Conservation (phyloP, 2,329 filamentous ascomycete genomes). For the Pseudocercospora macadamiae region DNA sequence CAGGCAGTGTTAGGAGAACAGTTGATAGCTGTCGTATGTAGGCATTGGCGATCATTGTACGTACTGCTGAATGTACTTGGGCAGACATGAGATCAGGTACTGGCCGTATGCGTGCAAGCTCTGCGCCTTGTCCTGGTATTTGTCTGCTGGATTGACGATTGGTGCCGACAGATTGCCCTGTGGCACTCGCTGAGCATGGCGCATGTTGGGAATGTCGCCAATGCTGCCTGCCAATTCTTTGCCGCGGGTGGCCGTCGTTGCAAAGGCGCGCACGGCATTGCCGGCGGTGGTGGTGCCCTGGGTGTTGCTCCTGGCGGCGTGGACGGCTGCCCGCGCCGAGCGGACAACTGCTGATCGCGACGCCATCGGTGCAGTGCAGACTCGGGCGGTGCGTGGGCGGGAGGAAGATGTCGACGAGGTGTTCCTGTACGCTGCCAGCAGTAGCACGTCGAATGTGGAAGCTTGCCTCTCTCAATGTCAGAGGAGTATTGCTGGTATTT, state of each 20-base stretch:
- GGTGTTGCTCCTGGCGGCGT: conserved; percentile 10
- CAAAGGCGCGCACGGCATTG: conserved; percentile 45
- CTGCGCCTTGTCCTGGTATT: conserved; percentile 84
- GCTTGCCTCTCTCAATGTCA: too few species aligned
- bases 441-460: neutral
- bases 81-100: conserved; percentile 94
- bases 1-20: conserved; percentile 2
- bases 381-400: neutral
- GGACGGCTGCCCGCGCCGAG: conserved; percentile 13
- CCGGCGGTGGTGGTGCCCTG: conserved; percentile 9
- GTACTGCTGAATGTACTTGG: conserved; percentile 93
- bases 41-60: conserved; percentile 11
- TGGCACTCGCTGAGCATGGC: conserved; percentile 44
- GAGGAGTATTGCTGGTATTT: too few species aligned
- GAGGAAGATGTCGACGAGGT: neutral
- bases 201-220: conserved; percentile 51
- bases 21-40: too few species aligned
- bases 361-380: neutral
- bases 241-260: conserved; percentile 44
- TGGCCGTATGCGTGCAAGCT: conserved; percentile 91
- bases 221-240: conserved; percentile 49
- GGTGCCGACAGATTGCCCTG: conserved; percentile 68
- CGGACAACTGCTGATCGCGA: conserved; percentile 5
- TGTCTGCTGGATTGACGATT: conserved; percentile 88
- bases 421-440: neutral